phyloP scores from a whole-genome alignment of 2,329 filamentous ascomycete genomes.

The Diplodia scrobiculata region DNA sequence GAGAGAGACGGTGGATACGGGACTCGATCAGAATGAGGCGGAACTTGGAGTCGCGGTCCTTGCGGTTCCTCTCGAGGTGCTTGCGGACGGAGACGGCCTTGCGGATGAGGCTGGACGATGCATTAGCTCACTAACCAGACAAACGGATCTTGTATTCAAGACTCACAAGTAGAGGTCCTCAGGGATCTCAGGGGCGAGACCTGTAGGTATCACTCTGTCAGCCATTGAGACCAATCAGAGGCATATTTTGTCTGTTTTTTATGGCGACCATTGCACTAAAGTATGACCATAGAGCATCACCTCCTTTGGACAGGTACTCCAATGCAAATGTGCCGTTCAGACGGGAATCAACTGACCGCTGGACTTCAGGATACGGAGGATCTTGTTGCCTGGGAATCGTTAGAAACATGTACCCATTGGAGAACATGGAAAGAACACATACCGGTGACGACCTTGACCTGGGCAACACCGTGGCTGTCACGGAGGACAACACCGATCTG shows the following conservation, averaged over 20 bases:
- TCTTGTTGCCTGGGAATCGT: constrained; percentile 79
- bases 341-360: constrained; percentile 73
- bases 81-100: constrained; percentile 98
- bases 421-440: constrained; percentile 47
- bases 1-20: constrained; percentile 98
- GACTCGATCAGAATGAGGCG: constrained; percentile 99
- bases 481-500: constrained; percentile 93
- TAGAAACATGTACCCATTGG: background rate
- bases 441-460: constrained; percentile 97
- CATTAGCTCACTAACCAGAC: background rate
- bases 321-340: constrained; percentile 47
- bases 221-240: constrained; percentile 48
- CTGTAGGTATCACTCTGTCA: constrained; percentile 58
- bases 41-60: constrained; percentile 99
- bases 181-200: constrained; percentile 96
- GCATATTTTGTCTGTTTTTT: constrained; percentile 46
- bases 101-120: constrained; percentile 19
- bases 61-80: constrained; percentile 99
- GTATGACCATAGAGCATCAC: constrained; percentile 35
- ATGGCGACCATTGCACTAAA: constrained; percentile 34
- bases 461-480: constrained; percentile 96
- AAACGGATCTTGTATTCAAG: constrained; percentile 62
- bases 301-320: constrained; percentile 36
- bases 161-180: constrained; percentile 99
- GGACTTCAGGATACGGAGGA: constrained; percentile 97